phyloP scores from a whole-genome alignment of 441 rosid species.

The Populus hybrid region DNA sequence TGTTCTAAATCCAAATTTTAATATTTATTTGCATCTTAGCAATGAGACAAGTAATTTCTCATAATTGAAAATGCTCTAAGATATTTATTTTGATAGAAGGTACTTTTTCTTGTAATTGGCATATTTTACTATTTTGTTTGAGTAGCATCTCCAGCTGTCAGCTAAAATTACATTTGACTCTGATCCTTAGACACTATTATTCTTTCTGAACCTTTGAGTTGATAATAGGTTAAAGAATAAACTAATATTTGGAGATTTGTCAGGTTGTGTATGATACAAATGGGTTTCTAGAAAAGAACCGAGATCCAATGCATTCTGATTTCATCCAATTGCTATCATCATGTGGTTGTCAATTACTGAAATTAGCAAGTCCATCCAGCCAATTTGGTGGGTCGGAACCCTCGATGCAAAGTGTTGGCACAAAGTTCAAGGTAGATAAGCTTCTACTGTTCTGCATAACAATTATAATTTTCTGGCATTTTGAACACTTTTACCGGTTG shows the following conservation, averaged over 20 bases:
- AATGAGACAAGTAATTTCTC: neutral
- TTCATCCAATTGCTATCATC: slow-evolving; percentile 67
- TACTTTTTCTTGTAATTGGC: neutral
- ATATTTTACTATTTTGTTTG: neutral
- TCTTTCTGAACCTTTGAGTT: neutral
- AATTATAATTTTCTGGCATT: neutral
- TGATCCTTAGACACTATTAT: neutral
- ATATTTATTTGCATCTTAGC: slow-evolving; percentile 1
- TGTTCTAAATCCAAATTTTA: neutral
- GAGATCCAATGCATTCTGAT: slow-evolving; percentile 67
- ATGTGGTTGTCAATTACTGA: slow-evolving; percentile 53
- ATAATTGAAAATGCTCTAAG: neutral
- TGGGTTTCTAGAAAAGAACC: slow-evolving; percentile 93
- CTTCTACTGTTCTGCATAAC: neutral
- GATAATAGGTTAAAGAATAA: neutral
- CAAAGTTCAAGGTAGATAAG: slow-evolving; percentile 70
- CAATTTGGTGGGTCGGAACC: slow-evolving; percentile 34
- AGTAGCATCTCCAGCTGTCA: neutral
- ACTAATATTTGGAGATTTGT: slow-evolving; percentile 26
- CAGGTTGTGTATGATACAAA: slow-evolving; percentile 81
- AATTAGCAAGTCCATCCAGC: slow-evolving; percentile 28
- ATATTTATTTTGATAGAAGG: neutral
- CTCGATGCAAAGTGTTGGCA: slow-evolving; percentile 65
- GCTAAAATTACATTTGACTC: neutral
- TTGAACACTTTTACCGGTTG: neutral